Base-by-base conservation (phyloP, 257 asterid species). In the Solanum chiquidenum region DNA sequence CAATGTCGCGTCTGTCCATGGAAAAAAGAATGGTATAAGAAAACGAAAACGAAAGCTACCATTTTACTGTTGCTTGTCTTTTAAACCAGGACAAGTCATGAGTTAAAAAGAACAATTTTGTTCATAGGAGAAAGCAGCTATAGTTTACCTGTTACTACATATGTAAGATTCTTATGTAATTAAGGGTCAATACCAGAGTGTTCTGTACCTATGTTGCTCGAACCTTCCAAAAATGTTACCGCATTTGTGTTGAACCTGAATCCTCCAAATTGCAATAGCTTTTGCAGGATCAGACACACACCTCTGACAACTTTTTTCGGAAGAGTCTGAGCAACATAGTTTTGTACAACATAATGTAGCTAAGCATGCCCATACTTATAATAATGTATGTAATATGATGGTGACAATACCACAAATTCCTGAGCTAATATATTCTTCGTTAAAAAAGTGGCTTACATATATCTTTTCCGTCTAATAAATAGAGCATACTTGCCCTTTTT, bases 11-110 rank as follows among this genome's bases (percentile, higher is more conserved):
- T 58, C 68, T 20, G 84, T 86, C 29, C 76, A 79, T 18, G 93
- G 72, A 88, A 86, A 85, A 16, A 82, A 42, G 77, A 58, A 20
- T 31, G 75, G 87, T 60, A 90, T 88, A 90, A 89, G 87, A 83
- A 94, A 86, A 79, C 87, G 80, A 38, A 38, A 8, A 38, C 60
- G 60, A 79, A 90, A 42, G 34, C 58, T 55, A 33, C 82, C 89
- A 89, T 88, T 80, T 80, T 46, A 88, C 83, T 91, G 95, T 88
- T 96, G 98, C 94, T 89, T 92, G 37, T 83, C 72, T 83, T 87
- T 83, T 69, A 46, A 25, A 76, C 87, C 91, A 86, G 77, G 88
- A 84, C 89, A 87, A 29, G 85, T 37, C 79, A 69, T 60, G 71
- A 83, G 84, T 52, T 87, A 34, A 72, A 34, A 60, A 55, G 13